These are phyloP conservation scores for Nannizziopsis barbatae DNA, from an alignment of 2,329 filamentous ascomycete species.

Conservation along the genomic window DNA sequence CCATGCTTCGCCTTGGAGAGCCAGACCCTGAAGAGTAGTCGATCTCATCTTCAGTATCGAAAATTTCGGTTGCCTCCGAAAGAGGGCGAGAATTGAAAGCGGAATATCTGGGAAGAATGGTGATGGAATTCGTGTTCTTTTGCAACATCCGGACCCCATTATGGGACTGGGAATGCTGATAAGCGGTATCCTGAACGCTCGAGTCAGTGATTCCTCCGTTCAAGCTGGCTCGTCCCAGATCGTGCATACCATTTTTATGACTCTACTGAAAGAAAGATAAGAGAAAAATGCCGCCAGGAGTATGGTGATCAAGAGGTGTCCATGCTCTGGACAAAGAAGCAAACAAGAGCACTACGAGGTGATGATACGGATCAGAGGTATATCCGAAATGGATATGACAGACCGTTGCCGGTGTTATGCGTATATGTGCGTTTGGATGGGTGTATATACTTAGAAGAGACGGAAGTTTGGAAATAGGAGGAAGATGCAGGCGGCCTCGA, in stretches of 20 bases:
- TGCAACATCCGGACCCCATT: slow-evolving; percentile 14
- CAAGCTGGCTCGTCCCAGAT: background rate
- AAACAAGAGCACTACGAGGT: background rate
- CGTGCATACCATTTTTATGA: slow-evolving; percentile 9
- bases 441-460: background rate
- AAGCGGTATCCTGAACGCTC: slow-evolving; percentile 8
- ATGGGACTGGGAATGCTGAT: slow-evolving; percentile 11
- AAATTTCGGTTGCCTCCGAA: slow-evolving; percentile 28
- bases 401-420: slow-evolving; percentile 1
- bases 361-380: background rate
- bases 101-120: slow-evolving; percentile 14
- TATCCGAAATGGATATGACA: background rate
- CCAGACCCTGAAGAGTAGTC: slow-evolving; percentile 34
- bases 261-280: background rate
- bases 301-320: background rate
- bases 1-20: slow-evolving; percentile 46
- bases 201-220: slow-evolving; percentile 1
- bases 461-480: background rate
- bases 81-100: slow-evolving; percentile 20
- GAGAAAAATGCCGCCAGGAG: background rate
- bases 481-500: background rate
- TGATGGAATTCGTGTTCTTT: slow-evolving; percentile 12
- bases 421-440: background rate
- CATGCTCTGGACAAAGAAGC: background rate
- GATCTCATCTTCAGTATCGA: slow-evolving; percentile 28